Evolutionary conservation across 2,329 filamentous ascomycete genomes (phyloP).

Genomic region (Epichloe gansuensis): DNA sequence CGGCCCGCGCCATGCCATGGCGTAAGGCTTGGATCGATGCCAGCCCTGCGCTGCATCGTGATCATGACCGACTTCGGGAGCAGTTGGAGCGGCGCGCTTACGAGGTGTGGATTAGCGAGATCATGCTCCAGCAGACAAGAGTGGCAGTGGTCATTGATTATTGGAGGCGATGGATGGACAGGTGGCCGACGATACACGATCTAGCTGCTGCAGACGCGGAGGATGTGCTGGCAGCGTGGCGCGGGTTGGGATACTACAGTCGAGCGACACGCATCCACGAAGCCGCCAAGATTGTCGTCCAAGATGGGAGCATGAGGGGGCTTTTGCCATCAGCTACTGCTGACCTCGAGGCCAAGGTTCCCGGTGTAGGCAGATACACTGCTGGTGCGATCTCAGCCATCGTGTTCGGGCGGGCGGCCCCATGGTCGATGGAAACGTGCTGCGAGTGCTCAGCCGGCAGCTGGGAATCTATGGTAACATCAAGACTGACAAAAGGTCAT

Average conservation of each 20-base stretch:
- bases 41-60: slow-evolving; percentile 7
- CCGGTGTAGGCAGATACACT: slow-evolving; percentile 50
- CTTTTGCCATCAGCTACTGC: slow-evolving; percentile 35
- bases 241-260: slow-evolving; percentile 52
- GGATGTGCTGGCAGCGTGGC: slow-evolving; percentile 47
- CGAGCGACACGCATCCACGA: slow-evolving; percentile 49
- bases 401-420: slow-evolving; percentile 47
- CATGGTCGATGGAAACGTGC: slow-evolving; percentile 53
- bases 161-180: slow-evolving; percentile 49
- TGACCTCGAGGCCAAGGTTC: slow-evolving; percentile 37
- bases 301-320: slow-evolving; percentile 28
- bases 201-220: slow-evolving; percentile 41
- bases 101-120: slow-evolving; percentile 55
- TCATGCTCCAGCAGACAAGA: slow-evolving; percentile 56
- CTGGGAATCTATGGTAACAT: slow-evolving; percentile 44
- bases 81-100: slow-evolving; percentile 44
- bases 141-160: slow-evolving; percentile 50
- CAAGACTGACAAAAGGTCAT: slow-evolving; percentile 41
- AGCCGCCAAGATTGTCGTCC: slow-evolving; percentile 39
- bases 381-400: slow-evolving; percentile 51
- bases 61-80: slow-evolving; percentile 24
- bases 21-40: slow-evolving; percentile 45
- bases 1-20: slow-evolving; percentile 44
- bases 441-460: slow-evolving; percentile 48
- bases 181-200: slow-evolving; percentile 46